Evolutionary conservation across 1,284 basidiomycete genomes (phyloP), one percentile per base, ranked within the genome.

Genomic region (Leccinum pachyderme): DNA sequence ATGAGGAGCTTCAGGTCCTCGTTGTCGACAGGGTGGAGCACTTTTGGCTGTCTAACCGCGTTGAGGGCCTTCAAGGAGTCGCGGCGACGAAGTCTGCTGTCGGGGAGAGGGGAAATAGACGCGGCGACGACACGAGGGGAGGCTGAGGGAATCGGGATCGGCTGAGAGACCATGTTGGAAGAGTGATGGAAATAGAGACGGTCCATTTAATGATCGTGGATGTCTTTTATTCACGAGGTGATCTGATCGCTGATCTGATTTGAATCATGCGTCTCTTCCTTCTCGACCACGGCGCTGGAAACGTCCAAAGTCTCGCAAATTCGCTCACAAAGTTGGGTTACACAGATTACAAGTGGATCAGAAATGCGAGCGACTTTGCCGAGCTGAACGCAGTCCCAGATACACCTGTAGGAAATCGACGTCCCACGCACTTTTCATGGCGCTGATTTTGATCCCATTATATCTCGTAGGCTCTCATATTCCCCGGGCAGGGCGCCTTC

Each of bases 401-500:
- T 64, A 85, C 88, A 67, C 95, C 94, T 54, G 95, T 97, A 71
- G 78, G 94, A 83, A 47, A 47, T 32, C 32, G 44, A 50, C 46
- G 29, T 50, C 49, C 29, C 47, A 44, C 47, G 48, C 12, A 39
- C 43, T 18, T 37, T 45, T 46, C 51, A 60, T 64, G 48, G 62
- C 59, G 57, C 52, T 27, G 43, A 44, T 56, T 54, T 54, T 58
- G 37, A 57, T 47, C 58, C 51, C 27, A 27, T 39, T 12, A 22
- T 22, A 11, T 39, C 18, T 11, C 37, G 22, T 39, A 98, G 96
- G 90, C 87, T 74, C 86, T 99, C 67, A 81, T 99, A 65, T 99
- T 99, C 71, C 97, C 97, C 49, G 97, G 97, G n/a, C 97, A 99
- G 44, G 97, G 97, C 27, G 85, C 94, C 7, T 99, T 98, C 70